Evolutionary conservation across 495 filamentous ascomycete genomes (phyloP).

Genomic region (Penicillium samsonianum): DNA sequence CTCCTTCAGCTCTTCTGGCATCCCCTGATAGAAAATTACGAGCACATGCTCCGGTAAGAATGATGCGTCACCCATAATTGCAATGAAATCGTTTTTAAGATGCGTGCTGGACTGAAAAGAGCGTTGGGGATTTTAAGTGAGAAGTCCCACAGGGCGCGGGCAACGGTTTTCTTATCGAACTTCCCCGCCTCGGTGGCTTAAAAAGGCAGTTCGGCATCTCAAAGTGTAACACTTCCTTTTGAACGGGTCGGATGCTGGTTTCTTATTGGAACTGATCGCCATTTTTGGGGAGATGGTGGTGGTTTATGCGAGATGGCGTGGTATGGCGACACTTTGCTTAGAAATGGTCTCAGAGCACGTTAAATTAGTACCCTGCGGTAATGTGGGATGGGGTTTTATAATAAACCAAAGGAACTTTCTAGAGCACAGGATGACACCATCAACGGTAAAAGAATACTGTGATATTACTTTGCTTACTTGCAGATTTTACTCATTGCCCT

Average conservation of each 20-base stretch:
- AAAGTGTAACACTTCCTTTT: neutral
- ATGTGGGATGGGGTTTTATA: neutral
- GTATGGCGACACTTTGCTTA: conserved; percentile 9
- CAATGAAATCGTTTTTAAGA: neutral
- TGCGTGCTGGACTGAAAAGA: neutral
- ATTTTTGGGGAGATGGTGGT: neutral
- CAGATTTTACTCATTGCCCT: no score
- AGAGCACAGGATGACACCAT: neutral
- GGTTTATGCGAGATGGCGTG: conserved; percentile 2
- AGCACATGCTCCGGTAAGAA: conserved; percentile 38
- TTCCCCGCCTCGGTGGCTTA: conserved; percentile 8
- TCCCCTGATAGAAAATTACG: conserved; percentile 43
- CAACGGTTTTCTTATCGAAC: neutral
- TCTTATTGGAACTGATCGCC: neutral
- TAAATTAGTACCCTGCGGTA: neutral
- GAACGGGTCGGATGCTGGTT: neutral
- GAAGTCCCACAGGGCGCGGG: neutral
- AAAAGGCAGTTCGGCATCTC: neutral
- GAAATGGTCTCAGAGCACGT: conserved; percentile 2
- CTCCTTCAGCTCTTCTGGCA: conserved; percentile 41
- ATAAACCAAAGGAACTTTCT: neutral
- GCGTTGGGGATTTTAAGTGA: neutral
- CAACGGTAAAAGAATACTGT: neutral
- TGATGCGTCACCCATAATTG: conserved; percentile 41
- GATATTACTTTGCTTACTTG: neutral